phyloP scores from a whole-genome alignment of 257 asterid genomes.

The Paraleonurus japonicus region DNA sequence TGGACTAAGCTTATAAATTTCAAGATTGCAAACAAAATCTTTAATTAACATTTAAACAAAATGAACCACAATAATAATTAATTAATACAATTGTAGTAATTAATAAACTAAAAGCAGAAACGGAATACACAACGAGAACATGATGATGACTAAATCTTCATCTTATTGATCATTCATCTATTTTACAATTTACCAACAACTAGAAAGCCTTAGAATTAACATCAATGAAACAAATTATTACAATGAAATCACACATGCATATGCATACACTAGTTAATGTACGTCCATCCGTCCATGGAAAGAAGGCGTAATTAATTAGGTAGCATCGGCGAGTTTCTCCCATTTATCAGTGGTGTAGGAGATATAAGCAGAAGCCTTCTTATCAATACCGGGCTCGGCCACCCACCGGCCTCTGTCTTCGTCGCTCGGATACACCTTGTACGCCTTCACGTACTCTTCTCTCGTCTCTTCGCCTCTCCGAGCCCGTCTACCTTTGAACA shows the following conservation, averaged over 20 bases:
- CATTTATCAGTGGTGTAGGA: conserved; percentile 39
- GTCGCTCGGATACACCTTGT: conserved; percentile 50
- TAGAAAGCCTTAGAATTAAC: not conserved
- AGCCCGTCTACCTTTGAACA: conserved; percentile 35
- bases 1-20: no score
- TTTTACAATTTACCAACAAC: conserved; percentile 21
- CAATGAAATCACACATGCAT: not conserved
- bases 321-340: conserved; percentile 26
- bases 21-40: no score
- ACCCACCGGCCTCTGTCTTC: conserved; percentile 62
- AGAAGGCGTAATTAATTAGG: not conserved
- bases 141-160: not conserved
- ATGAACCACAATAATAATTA: not conserved
- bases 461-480: conserved; percentile 22
- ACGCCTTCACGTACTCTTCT: conserved; percentile 42
- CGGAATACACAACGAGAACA: not conserved
- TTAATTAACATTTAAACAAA: no score
- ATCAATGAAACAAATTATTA: conserved; percentile 19
- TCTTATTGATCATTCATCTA: not conserved
- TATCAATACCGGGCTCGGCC: conserved; percentile 61
- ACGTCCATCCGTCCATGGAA: not conserved
- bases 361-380: conserved; percentile 52
- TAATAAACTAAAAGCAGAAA: not conserved
- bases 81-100: not conserved
- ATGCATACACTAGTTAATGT: not conserved